Evolutionary conservation across 2,329 filamentous ascomycete genomes (phyloP).

Genomic region (Torrubiella hemipterigena): DNA sequence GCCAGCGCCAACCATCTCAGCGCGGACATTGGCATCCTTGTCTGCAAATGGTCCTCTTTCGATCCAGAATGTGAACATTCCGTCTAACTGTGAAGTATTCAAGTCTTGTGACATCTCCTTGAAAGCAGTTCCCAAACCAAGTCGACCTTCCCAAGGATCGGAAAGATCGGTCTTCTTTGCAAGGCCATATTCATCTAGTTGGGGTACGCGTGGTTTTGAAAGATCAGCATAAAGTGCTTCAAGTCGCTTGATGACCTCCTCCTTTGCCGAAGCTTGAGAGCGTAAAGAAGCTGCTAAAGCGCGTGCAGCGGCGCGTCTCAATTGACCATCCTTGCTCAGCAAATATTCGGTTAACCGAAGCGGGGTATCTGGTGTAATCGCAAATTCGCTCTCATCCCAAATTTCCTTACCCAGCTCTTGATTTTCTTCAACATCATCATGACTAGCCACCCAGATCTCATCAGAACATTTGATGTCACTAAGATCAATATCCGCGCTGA

Average conservation of each 20-base stretch:
- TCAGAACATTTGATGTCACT: slow-evolving; percentile 76
- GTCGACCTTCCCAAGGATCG: slow-evolving; percentile 84
- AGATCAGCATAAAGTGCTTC: slow-evolving; percentile 63
- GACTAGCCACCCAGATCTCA: slow-evolving; percentile 86
- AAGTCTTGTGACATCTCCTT: slow-evolving; percentile 67
- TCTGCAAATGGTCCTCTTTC: slow-evolving; percentile 81
- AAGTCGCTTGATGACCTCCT: slow-evolving; percentile 50
- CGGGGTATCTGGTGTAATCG: slow-evolving; percentile 53
- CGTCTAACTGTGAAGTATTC: slow-evolving; percentile 55
- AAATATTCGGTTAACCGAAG: slow-evolving; percentile 65
- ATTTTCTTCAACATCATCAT: slow-evolving; percentile 86
- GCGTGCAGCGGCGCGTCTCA: slow-evolving; percentile 73
- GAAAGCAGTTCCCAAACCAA: slow-evolving; percentile 80
- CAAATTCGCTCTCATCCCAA: slow-evolving; percentile 86
- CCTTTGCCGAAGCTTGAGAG: slow-evolving; percentile 46
- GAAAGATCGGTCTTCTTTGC: slow-evolving; percentile 75
- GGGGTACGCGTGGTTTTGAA: slow-evolving; percentile 69
- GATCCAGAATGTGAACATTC: slow-evolving; percentile 77
- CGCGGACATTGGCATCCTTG: slow-evolving; percentile 60
- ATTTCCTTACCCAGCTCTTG: slow-evolving; percentile 72
- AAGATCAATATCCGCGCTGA: slow-evolving; percentile 85
- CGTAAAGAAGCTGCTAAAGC: slow-evolving; percentile 65
- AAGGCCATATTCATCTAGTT: slow-evolving; percentile 91
- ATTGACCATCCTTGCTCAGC: slow-evolving; percentile 65
- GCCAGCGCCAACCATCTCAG: slow-evolving; percentile 86